These are phyloP conservation scores for Zygoascus meyerae DNA, from an alignment of 1,139 yeast species.

Conservation along the genomic window DNA sequence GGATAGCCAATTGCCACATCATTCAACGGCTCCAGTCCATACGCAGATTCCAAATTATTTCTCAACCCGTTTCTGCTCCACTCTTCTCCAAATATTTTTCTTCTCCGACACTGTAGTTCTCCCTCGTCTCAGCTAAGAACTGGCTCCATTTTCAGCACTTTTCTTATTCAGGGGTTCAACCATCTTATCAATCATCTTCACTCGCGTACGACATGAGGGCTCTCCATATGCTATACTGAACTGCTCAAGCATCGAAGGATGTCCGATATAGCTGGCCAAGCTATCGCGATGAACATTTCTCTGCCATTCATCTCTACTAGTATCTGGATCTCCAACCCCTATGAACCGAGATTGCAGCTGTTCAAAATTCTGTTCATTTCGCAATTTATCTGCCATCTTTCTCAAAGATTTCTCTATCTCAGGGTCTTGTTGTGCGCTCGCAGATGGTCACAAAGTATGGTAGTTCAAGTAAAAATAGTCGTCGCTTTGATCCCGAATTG, in stretches of 20 bases:
- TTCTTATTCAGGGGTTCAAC: slow-evolving; percentile 25
- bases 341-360: slow-evolving; percentile 56
- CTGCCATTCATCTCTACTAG: slow-evolving; percentile 54
- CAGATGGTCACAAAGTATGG: too few species aligned
- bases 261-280: slow-evolving; percentile 63
- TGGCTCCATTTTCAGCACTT: neutral
- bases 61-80: too few species aligned
- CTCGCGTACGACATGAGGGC: slow-evolving; percentile 45
- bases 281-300: slow-evolving; percentile 69
- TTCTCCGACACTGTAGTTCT: too few species aligned
- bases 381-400: slow-evolving; percentile 46
- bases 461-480: too few species aligned
- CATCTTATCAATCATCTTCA: slow-evolving; percentile 58
- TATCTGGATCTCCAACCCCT: slow-evolving; percentile 69
- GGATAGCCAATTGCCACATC: too few species aligned
- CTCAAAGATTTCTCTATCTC: too few species aligned
- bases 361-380: slow-evolving; percentile 59
- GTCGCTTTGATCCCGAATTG: too few species aligned
- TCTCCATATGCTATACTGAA: slow-evolving; percentile 57
- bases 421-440: too few species aligned
- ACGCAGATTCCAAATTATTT: too few species aligned
- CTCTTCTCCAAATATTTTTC: too few species aligned
- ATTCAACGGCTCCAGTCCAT: too few species aligned
- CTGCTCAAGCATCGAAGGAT: slow-evolving; percentile 59
- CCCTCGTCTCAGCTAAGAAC: too few species aligned